phyloP scores from a whole-genome alignment of 23 red algal species.

The Chondrus crispus region DNA sequence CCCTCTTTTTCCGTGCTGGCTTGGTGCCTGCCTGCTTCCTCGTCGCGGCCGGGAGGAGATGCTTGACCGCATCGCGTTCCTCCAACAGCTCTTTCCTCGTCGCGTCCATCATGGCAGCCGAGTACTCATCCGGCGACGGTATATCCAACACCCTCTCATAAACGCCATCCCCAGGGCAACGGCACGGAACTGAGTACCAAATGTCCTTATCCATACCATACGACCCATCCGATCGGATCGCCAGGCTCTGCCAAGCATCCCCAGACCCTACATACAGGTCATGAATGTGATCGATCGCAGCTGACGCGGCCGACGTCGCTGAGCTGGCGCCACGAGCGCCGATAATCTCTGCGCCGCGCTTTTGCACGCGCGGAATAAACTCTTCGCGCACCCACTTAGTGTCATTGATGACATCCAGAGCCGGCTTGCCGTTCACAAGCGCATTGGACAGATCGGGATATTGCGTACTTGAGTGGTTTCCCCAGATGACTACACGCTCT shows the following conservation, averaged over 20 bases:
- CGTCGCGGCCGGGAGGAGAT: constrained; percentile 66
- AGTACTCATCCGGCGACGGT: constrained; percentile 78
- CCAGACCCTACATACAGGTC: constrained; percentile 82
- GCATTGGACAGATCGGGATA: constrained; percentile 94
- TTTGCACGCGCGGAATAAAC: constrained; percentile 95
- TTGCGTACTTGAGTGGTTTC: constrained; percentile 94
- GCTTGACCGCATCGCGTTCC: constrained; percentile 93
- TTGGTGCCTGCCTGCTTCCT: background rate
- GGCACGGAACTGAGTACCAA: constrained; percentile 89
- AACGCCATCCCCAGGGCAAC: constrained; percentile 75
- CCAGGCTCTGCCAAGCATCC: constrained; percentile 81
- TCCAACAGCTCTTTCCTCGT: constrained; percentile 90
- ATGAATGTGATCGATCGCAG: constrained; percentile 89
- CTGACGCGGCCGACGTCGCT: constrained; percentile 83
- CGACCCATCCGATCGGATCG: constrained; percentile 73
- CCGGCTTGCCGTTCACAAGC: constrained; percentile 57
- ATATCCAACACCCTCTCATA: constrained; percentile 78
- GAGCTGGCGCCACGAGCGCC: constrained; percentile 79
- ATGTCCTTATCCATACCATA: constrained; percentile 91
- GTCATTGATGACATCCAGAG: constrained; percentile 66
- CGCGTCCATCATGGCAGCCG: constrained; percentile 88
- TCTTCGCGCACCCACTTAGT: constrained; percentile 70
- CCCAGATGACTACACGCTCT: constrained; percentile 92
- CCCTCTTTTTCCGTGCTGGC: constrained; percentile 33
- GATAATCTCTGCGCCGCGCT: constrained; percentile 97